Base-by-base conservation (phyloP, 306 rosid species). In the Fagus crenata region DNA sequence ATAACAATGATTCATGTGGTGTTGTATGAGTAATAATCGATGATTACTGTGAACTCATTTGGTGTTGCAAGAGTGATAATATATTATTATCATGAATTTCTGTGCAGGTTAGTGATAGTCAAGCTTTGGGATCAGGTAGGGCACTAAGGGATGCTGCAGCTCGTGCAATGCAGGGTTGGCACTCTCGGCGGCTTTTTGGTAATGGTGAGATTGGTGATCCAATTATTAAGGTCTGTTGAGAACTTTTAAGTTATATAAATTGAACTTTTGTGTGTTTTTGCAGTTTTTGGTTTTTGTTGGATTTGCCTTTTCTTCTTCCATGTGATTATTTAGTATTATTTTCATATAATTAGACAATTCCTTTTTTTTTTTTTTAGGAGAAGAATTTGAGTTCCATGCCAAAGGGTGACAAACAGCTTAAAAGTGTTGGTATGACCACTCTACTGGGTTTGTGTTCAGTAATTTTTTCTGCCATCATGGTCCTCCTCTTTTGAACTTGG, bases 151-250 rank as follows among this genome's bases (percentile, higher is more conserved):
- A 91, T 85, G 98, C 99, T 80, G 99, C 99, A 33, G 91, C 97
- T 81, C 96, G 97, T 67, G 99, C 99, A 56, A 96, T 96, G 98
- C 97, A 91, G 72, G 98, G 99, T 81, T 93, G 99, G 99, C 99
- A 96, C 81, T 96, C 99, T 15, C 97, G 89, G 53, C 96, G 97
- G 69, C 89, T 96, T 83, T 91, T 91, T 72, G 97, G 97, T 76
- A 89, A 91, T 69, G 99, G 98, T 73, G 98, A 92, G 90, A 97
- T 89, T 81, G 88, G 96, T 78, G 98, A 92, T 75, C 99, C 98
- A 49, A 87, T 92, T 78, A 87, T 91, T 60, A 95, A 92, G 97
- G 99, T 95, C 31, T 81, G 86, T 65, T 32, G 71, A 39, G 49
- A 39, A 65, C 49, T 37, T 65, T 35, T 39, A 39, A 7, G 32